Base-by-base conservation (phyloP, 371 early-diverging fungal genomes). In the Mucor indicus region DNA sequence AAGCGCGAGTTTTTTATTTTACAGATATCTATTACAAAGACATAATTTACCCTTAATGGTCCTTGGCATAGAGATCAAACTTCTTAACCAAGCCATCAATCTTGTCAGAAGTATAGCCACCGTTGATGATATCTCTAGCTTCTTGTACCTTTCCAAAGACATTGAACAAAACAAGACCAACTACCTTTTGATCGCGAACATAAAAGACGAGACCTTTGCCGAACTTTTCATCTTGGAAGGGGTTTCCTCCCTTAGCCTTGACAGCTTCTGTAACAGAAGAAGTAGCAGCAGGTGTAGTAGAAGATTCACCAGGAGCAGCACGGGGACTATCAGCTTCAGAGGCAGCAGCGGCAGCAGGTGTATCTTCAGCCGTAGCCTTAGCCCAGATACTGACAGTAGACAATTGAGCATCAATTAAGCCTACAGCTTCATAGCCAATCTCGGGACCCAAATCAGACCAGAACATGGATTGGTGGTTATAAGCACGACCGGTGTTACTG, bases 391-490 rank as follows among this genome's bases (percentile, higher is more conserved):
- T 80, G 2, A 84, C 79, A 19, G 90, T 89, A 13, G 77, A 73
- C 20, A 86, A 57, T 44, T 75, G 73, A n/a, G 81, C 63, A 53
- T 87, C 87, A 20, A 85, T 62, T 25, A 83, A 60, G 42, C 90
- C 90, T 15, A 86, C 84, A 44, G 90, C 88, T 58, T 89, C 90
- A 64, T 84, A 89, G n/a, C 75, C 79, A 38, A 89, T 78, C 33
- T 85, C 72, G 25, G 86, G 85, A 0, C 90, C 90, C 11, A 87
- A 62, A 55, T 87, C 87, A 29, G 81, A 81, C 90, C 90, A 89
- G 67, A 87, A 89, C 84, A 87, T 83, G 44, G 87, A 80, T 62
- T 87, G 88, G 55, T 87, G 82, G 30, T 65, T 72, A 60, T 86
- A 89, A 31, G 86, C 60, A 67, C 82, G 81, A 50, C 69, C 64